Base-by-base conservation (phyloP, 305 asterid species). In the Rubia balearica region DNA sequence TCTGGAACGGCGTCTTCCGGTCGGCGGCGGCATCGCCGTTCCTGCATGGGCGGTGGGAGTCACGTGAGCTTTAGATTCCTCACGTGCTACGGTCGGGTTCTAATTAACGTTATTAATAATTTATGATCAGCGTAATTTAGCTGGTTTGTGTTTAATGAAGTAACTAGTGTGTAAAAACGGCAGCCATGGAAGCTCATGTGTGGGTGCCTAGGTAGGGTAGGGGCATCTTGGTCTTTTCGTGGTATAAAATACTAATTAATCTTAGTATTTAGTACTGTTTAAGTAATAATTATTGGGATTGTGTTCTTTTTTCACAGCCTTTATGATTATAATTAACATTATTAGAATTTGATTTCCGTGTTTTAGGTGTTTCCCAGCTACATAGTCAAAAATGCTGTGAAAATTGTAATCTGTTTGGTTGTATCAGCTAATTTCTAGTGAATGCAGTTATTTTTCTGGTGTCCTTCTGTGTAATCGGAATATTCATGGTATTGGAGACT, bases 291-390 rank as follows among this genome's bases (percentile, higher is more conserved):
- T 10, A 10, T 7, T 42, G 59, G 46, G 24, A 22, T 5, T 41
- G 42, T 86, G 80, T 87, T 87, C 79, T 78, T 75, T 90, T 90
- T 90, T 86, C 95, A 88, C 91, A 75, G 85, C 82, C 73, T 88
- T 88, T 90, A 74, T 74, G 53, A 61, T 60, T 69, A 71, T 2
- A n/a, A 36, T 36, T 42, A n/a, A 42, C 57, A 51, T 16, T 2
- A 21, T 62, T 41, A n/a, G 13, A 55, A 60, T 4, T 22, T 24
- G 45, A 56, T 53, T 30, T 76, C 77, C 74, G 62, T 43, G 22
- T 5, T 57, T 55, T 14, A 8, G 77, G 59, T 70, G 41, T 59
- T 27, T 24, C 72, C 45, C 61, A 61, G 41, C 10, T 21, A 41
- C 61, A 74, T 78, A 67, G 80, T 81, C 77, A 89, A 88, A 86